Base-by-base conservation (phyloP, 306 rosid species). In the Gastrolobium bilobum region DNA sequence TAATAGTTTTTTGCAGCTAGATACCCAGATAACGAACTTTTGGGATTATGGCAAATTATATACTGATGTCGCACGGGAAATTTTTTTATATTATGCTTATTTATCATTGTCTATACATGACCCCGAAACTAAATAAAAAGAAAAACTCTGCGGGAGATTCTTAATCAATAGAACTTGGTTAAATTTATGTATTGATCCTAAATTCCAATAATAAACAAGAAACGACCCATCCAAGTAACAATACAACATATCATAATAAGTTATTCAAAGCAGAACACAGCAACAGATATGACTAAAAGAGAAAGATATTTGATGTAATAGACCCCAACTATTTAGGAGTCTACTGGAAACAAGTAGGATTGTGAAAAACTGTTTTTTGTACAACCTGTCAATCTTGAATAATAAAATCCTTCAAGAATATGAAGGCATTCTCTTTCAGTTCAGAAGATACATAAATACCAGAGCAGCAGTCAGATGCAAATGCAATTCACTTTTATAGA, bases 371-470 rank as follows among this genome's bases (percentile, higher is more conserved):
- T 6, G 20, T 2, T 31, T 59, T 73, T 74, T 81, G 2, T 47
- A 47, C 47, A 64, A 73, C 34, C 54, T 10, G 33, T 14, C n/a
- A 30, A 52, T 51, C 62, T 63, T 52, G 39, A 51, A 63, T 77
- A 42, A 37, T 37, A 13, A 52, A 35, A 64, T 44, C 15, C 37
- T 53, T 29, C 39, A 50, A 44, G 51, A 63, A 63, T 80, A 73
- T 11, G 13, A 48, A 64, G 63, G 52, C 6, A 33, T 37, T 53
- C 62, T 64, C 53, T 64, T 53, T 72, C 46, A 70, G 15, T 10
- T 44, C 9, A 48, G 37, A 48, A 61, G 43, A 35, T 75, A 52
- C 8, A 14, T 7, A 68, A 71, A 51, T 30, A 57, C 14, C 53
- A 79, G 8, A 37, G 56, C 29, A 68, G 20, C 30, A 15, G 42